Conservation (phyloP, 192 early-diverging fungal species). For the Glomus cerebriforme region DNA sequence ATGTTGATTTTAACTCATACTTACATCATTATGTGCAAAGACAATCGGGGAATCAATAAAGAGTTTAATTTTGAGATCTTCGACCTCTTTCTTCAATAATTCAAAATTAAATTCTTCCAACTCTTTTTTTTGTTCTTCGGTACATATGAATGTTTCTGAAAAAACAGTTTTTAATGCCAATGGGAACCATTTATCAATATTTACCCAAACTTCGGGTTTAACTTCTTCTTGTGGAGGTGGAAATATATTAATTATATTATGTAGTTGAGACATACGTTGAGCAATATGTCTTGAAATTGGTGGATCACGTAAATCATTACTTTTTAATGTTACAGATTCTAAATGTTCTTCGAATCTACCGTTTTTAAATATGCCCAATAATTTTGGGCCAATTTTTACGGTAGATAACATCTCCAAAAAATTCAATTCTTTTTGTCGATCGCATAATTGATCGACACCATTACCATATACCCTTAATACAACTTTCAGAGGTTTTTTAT, state of each 20-base stretch:
- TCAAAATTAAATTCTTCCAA: slow-evolving; percentile 49
- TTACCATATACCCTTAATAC: slow-evolving; percentile 80
- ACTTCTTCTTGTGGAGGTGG: slow-evolving; percentile 47
- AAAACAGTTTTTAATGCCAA: slow-evolving; percentile 44
- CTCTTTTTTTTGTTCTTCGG: slow-evolving; percentile 16
- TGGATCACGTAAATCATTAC: slow-evolving; percentile 66
- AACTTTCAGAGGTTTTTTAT: slow-evolving; percentile 39
- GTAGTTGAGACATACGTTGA: slow-evolving; percentile 67
- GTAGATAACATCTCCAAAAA: slow-evolving; percentile 74
- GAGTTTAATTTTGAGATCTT: slow-evolving; percentile 44
- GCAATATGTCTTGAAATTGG: slow-evolving; percentile 73
- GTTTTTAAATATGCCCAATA: slow-evolving; percentile 80
- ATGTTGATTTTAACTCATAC: background rate
- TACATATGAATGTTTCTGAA: slow-evolving; percentile 34
- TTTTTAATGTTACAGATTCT: slow-evolving; percentile 69
- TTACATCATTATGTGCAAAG: slow-evolving; percentile 89
- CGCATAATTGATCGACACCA: slow-evolving; percentile 76
- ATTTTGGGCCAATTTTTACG: slow-evolving; percentile 70
- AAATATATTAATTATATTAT: slow-evolving; percentile 67
- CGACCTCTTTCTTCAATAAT: slow-evolving; percentile 53
- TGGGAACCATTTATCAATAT: slow-evolving; percentile 65
- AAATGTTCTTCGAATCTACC: slow-evolving; percentile 87
- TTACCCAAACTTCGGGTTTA: slow-evolving; percentile 66
- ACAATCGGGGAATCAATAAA: slow-evolving; percentile 64
- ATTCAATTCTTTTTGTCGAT: slow-evolving; percentile 78